Conservation (phyloP, 345 rosid genomes). For the Brassica carinata region DNA sequence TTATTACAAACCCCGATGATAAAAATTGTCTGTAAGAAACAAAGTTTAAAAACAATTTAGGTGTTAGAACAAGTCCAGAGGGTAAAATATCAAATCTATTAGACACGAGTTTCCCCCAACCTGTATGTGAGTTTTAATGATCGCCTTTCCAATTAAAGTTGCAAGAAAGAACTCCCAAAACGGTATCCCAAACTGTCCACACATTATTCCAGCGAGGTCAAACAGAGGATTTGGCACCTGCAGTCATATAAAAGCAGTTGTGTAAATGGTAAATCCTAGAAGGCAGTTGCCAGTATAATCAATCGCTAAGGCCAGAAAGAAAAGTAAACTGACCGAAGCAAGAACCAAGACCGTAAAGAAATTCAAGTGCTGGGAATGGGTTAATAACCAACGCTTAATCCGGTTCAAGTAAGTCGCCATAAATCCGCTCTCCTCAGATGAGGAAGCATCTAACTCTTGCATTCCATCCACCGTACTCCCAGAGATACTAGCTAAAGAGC, state of each 20-base stretch:
- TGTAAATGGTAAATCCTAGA: background rate
- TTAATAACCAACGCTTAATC: conserved; percentile 65
- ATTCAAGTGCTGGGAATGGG: conserved; percentile 80
- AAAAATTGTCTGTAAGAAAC: conserved; percentile 60
- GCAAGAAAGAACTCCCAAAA: conserved; percentile 91
- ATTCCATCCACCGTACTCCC: conserved; percentile 66
- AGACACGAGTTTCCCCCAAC: conserved; percentile 39
- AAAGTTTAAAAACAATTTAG: background rate
- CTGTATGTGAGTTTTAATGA: conserved; percentile 96
- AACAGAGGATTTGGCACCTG: conserved; percentile 99
- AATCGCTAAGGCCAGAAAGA: background rate
- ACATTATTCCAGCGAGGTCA: conserved; percentile 99
- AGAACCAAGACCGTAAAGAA: conserved; percentile 87
- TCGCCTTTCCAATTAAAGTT: conserved; percentile 89
- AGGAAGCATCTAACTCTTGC: conserved; percentile 69
- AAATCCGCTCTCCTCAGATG: conserved; percentile 63
- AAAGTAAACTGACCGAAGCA: conserved; percentile 77
- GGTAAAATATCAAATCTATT: background rate
- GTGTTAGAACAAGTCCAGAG: background rate
- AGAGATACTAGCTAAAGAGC: conserved; percentile 65
- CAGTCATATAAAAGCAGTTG: conserved; percentile 9
- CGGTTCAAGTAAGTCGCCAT: conserved; percentile 51
- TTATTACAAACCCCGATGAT: conserved; percentile 90
- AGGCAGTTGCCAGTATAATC: background rate
- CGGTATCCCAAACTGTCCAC: conserved; percentile 93